Percentiles rank a stretch among this genome's conserved stretches.
Conservation (phyloP, 768 basidiomycete species). For the Collybia sordida region DNA sequence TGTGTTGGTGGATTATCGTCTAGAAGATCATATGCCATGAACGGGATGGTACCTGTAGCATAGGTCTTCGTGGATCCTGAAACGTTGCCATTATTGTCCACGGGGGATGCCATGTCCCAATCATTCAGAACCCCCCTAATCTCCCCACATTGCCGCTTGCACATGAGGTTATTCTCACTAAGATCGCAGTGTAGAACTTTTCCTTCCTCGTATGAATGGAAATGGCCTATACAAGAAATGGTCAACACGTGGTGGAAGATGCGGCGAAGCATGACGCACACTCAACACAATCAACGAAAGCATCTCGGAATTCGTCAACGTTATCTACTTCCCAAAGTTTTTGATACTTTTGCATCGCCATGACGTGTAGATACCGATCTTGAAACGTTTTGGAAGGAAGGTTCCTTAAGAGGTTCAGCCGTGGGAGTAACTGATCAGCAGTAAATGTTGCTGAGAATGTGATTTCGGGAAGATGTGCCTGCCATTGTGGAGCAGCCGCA, state of each 20-base stretch:
- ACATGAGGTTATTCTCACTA: conserved; percentile 31
- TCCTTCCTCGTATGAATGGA: conserved; percentile 13
- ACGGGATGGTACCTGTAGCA: conserved; percentile 25
- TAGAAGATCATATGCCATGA: conserved; percentile 27
- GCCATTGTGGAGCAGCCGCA: conserved; percentile 2
- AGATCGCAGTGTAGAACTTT: conserved; percentile 28
- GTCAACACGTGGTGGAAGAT: background rate
- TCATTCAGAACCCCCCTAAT: conserved; percentile 24
- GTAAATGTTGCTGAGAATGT: background rate
- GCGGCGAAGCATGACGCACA: conserved; percentile 16
- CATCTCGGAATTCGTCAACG: conserved; percentile 22
- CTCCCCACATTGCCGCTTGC: conserved; percentile 4
- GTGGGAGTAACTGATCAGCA: conserved; percentile 5
- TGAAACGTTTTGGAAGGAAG: background rate
- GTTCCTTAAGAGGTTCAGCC: background rate
- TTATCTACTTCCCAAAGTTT: conserved; percentile 18
- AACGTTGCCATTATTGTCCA: conserved; percentile 4
- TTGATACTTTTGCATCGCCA: conserved; percentile 16
- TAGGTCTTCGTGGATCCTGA: background rate
- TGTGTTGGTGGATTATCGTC: conserved; percentile 11
- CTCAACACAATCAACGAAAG: conserved; percentile 28
- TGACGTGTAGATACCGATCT: conserved; percentile 14
- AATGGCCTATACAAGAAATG: conserved; percentile 16
- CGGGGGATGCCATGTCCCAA: conserved; percentile 21
- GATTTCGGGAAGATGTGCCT: conserved; percentile 14